Evolutionary conservation across 257 asterid species (phyloP).

Genomic region (Solanum chiquidenum): DNA sequence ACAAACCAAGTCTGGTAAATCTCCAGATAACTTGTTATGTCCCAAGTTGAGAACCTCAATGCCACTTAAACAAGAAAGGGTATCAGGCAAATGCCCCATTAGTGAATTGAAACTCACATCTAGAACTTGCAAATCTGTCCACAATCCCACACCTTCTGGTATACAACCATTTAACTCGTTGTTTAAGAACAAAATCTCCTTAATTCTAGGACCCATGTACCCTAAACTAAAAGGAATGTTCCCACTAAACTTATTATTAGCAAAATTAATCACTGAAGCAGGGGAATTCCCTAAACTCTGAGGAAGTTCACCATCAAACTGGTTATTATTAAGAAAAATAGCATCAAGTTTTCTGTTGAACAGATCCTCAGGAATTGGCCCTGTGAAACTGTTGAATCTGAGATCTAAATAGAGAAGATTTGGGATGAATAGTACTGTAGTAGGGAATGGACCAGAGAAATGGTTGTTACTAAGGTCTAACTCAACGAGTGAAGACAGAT

Average conservation of each 20-base stretch:
- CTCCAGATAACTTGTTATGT: slow-evolving; percentile 67
- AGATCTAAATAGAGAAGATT: slow-evolving; percentile 62
- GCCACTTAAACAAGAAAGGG: slow-evolving; percentile 52
- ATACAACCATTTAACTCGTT: slow-evolving; percentile 81
- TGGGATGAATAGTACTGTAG: slow-evolving; percentile 33
- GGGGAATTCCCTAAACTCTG: slow-evolving; percentile 71
- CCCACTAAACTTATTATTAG: slow-evolving; percentile 61
- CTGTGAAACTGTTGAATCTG: slow-evolving; percentile 61
- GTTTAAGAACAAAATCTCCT: slow-evolving; percentile 66
- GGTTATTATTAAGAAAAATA: slow-evolving; percentile 63
- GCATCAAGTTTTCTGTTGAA: slow-evolving; percentile 72
- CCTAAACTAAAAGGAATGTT: slow-evolving; percentile 61
- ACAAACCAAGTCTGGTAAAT: slow-evolving; percentile 63
- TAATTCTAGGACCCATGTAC: slow-evolving; percentile 44
- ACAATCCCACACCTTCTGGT: slow-evolving; percentile 73
- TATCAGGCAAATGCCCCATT: slow-evolving; percentile 69
- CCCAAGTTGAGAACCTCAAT: slow-evolving; percentile 72
- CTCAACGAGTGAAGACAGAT: slow-evolving; percentile 35
- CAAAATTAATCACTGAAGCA: slow-evolving; percentile 72
- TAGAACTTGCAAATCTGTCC: slow-evolving; percentile 70
- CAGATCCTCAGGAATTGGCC: slow-evolving; percentile 53
- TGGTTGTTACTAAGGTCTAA: slow-evolving; percentile 81
- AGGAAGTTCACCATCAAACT: slow-evolving; percentile 52
- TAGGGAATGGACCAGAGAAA: slow-evolving; percentile 62
- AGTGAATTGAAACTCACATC: slow-evolving; percentile 64